These are phyloP conservation scores for Globisporangium iwayamae DNA, from an alignment of 352 stramenopile genomes.

Conservation along the genomic window DNA sequence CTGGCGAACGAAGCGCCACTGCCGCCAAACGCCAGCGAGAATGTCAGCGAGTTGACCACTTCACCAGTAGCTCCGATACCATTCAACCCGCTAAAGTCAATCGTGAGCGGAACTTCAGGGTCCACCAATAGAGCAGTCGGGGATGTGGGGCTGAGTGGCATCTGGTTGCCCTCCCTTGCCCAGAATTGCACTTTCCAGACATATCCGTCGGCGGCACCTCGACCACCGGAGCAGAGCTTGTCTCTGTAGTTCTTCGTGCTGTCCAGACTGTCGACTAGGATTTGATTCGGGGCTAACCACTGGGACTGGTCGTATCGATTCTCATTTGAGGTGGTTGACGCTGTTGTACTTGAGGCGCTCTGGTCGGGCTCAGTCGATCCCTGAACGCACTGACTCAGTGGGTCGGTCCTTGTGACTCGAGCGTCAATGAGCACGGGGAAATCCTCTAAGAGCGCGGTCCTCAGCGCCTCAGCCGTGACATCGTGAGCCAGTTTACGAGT, in stretches of 20 bases:
- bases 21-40: constrained; percentile 90
- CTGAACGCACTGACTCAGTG: constrained; percentile 39
- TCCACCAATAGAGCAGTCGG: constrained; percentile 25
- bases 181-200: constrained; percentile 92
- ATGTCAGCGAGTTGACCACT: constrained; percentile 69
- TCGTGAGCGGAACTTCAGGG: constrained; percentile 30
- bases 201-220: constrained; percentile 70
- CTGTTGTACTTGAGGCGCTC: constrained; percentile 21
- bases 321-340: constrained; percentile 14
- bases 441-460: constrained; percentile 35
- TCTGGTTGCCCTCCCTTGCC: constrained; percentile 80
- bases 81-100: constrained; percentile 37
- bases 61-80: constrained; percentile 51
- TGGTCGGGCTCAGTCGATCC: constrained; percentile 60
- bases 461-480: constrained; percentile 58
- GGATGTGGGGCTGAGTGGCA: constrained; percentile 74
- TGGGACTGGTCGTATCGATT: constrained; percentile 41
- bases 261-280: constrained; percentile 31
- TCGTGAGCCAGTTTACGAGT: constrained; percentile 72
- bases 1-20: constrained; percentile 65
- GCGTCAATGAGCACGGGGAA: constrained; percentile 60
- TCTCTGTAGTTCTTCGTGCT: constrained; percentile 51
- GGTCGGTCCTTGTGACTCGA: constrained; percentile 72
- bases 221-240: constrained; percentile 82
- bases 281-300: constrained; percentile 50